Evolutionary conservation across 2,329 filamentous ascomycete genomes (phyloP).

Genomic region (Ceratocystis ficicola): DNA sequence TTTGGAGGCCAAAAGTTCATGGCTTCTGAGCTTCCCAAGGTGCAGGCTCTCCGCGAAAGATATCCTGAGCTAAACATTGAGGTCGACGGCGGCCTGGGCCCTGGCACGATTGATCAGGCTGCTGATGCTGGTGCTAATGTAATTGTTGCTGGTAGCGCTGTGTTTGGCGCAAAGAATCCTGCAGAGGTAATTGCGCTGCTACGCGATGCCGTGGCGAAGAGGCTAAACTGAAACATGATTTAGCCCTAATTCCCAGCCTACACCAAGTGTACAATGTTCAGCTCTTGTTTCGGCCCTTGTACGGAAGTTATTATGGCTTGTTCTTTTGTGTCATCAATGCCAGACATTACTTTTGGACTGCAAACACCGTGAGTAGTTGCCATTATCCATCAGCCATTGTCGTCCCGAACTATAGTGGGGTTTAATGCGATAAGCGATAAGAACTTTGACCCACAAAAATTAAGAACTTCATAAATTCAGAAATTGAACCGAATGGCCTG

Average conservation of each 20-base stretch:
- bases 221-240: conserved; percentile 22
- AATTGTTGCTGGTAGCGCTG: conserved; percentile 90
- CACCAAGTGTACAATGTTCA: no score
- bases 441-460: conserved; percentile 21
- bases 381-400: not conserved
- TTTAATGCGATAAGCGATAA: conserved; percentile 17
- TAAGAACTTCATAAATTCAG: conserved; percentile 5
- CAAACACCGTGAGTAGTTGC: not conserved
- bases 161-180: conserved; percentile 86
- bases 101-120: conserved; percentile 81
- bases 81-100: conserved; percentile 83
- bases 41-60: conserved; percentile 63
- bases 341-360: conserved; percentile 26
- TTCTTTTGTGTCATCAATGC: conserved; percentile 27
- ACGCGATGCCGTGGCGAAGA: conserved; percentile 62
- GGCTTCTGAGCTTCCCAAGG: conserved; percentile 89
- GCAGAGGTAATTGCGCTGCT: conserved; percentile 74
- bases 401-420: not conserved
- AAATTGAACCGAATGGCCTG: conserved; percentile 19
- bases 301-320: not conserved
- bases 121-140: conserved; percentile 95
- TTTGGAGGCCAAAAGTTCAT: conserved; percentile 99
- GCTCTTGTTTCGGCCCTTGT: no score
- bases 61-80: conserved; percentile 95
- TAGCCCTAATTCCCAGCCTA: not conserved